These are phyloP conservation scores for Aristolochia californica DNA, from an alignment of 164 flowering plant genomes.

Conservation along the genomic window DNA sequence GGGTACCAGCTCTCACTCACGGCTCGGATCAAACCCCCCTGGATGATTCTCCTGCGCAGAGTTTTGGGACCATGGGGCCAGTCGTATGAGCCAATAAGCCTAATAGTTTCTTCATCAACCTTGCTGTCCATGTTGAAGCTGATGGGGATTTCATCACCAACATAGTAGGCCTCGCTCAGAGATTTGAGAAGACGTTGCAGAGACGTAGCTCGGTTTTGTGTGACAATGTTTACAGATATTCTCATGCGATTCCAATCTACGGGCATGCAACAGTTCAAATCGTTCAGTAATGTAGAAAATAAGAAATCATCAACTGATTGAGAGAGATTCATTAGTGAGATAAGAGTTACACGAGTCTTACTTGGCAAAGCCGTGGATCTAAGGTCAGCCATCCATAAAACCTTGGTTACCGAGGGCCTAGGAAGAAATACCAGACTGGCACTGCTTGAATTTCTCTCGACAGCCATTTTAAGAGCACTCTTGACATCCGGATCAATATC, in stretches of 20 bases:
- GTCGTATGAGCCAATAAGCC: slow-evolving; percentile 44
- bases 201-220: slow-evolving; percentile 75
- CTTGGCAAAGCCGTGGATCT: slow-evolving; percentile 86
- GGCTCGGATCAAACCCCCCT: slow-evolving; percentile 93
- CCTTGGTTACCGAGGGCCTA: slow-evolving; percentile 59
- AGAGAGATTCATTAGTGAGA: too few species aligned
- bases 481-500: slow-evolving; percentile 61
- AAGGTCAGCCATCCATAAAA: slow-evolving; percentile 94
- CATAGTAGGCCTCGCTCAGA: slow-evolving; percentile 57
- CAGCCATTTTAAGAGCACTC: slow-evolving; percentile 78
- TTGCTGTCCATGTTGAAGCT: slow-evolving; percentile 95
- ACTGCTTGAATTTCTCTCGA: slow-evolving; percentile 36
- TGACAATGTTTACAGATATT: slow-evolving; percentile 72
- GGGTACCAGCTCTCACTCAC: slow-evolving; percentile 99
- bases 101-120: slow-evolving; percentile 72
- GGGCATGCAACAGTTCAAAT: neutral
- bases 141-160: slow-evolving; percentile 74
- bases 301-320: neutral
- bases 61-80: slow-evolving; percentile 95
- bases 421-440: slow-evolving; percentile 57
- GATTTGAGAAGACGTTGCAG: slow-evolving; percentile 75
- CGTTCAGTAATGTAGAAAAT: neutral
- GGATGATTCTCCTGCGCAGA: slow-evolving; percentile 78
- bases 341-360: too few species aligned
- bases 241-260: slow-evolving; percentile 95